phyloP scores from a whole-genome alignment of 495 filamentous ascomycete genomes.

The Penicillium egyptiacum region DNA sequence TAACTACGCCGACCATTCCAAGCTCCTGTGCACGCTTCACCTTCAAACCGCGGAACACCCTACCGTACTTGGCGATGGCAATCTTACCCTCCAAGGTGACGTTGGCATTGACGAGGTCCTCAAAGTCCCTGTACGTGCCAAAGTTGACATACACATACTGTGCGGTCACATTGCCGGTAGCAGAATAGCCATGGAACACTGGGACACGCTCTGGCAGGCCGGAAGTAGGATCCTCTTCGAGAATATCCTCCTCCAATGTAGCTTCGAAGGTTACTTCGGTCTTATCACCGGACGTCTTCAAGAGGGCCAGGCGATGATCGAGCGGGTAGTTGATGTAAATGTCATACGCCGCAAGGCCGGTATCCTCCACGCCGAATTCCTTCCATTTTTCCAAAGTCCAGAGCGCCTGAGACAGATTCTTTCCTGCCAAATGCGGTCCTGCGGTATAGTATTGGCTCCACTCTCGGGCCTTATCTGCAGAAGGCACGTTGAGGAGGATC shows the following conservation, averaged over 20 bases:
- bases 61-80: slow-evolving; percentile 82
- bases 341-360: slow-evolving; percentile 77
- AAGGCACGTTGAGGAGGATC: slow-evolving; percentile 71
- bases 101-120: slow-evolving; percentile 76
- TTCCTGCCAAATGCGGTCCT: slow-evolving; percentile 84
- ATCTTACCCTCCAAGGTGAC: slow-evolving; percentile 81
- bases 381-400: slow-evolving; percentile 88
- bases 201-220: slow-evolving; percentile 73
- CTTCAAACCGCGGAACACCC: slow-evolving; percentile 86
- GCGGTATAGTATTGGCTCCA: slow-evolving; percentile 92
- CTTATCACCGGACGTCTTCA: slow-evolving; percentile 52
- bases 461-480: slow-evolving; percentile 64
- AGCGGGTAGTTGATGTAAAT: slow-evolving; percentile 88
- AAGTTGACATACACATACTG: slow-evolving; percentile 85
- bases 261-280: slow-evolving; percentile 71
- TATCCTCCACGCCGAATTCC: slow-evolving; percentile 74
- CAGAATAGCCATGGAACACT: slow-evolving; percentile 94
- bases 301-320: slow-evolving; percentile 73
- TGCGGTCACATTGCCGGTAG: slow-evolving; percentile 85
- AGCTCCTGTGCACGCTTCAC: slow-evolving; percentile 90
- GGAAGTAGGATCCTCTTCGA: slow-evolving; percentile 82
- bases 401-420: slow-evolving; percentile 79
- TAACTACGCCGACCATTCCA: slow-evolving; percentile 82
- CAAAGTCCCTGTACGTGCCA: slow-evolving; percentile 79
- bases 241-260: slow-evolving; percentile 76